Base-by-base conservation (phyloP, 1,139 yeast species). In the Ogataea hybrid region DNA sequence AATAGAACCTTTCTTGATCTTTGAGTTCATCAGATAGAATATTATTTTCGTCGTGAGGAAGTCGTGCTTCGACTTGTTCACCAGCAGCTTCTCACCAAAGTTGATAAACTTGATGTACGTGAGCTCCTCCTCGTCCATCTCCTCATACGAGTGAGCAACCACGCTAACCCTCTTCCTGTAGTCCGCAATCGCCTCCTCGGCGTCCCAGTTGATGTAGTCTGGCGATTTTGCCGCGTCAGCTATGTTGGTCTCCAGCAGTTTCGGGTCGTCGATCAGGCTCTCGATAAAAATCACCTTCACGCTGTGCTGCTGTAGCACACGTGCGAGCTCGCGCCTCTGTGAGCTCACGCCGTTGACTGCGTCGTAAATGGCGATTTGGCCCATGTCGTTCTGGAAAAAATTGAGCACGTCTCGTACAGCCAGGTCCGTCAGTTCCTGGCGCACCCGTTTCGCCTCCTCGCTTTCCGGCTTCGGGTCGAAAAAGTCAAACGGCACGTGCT, bases 351-450 rank as follows among this genome's bases (percentile, higher is more conserved):
- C 95, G 63, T 94, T 92, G 44, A 92, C 87, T 0, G 97, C 98
- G 64, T 92, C 99, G 62, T 88, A 92, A 28, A 94, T 86, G 12
- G 96, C 98, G 21, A 94, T 87, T 65, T 92, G 98, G 10, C 96
- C 97, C 57, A 74, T 76, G 49, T 83, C 87, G 28, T 78, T 75
- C 47, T 75, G 75, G 61, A 86, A 88, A 61, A 88, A 92, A 31
- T 70, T 68, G 43, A 76, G 62, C 61, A 92, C 79, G 59, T 88
- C 97, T 40, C 67, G 68, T 39, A 84, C 65, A 58, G 95, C 87
- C 35, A 78, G 76, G 39, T 76, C 71, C 25, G 83, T 73, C 28
- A 90, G 77, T 47, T 72, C 68, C 34, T 71, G 70, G 39, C 96
- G 77, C 45, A 82, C 68, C 36, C 68, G 71, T 17, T 69, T 67